phyloP scores from a whole-genome alignment of 2,329 filamentous ascomycete genomes.

The Thielaviopsis populi region DNA sequence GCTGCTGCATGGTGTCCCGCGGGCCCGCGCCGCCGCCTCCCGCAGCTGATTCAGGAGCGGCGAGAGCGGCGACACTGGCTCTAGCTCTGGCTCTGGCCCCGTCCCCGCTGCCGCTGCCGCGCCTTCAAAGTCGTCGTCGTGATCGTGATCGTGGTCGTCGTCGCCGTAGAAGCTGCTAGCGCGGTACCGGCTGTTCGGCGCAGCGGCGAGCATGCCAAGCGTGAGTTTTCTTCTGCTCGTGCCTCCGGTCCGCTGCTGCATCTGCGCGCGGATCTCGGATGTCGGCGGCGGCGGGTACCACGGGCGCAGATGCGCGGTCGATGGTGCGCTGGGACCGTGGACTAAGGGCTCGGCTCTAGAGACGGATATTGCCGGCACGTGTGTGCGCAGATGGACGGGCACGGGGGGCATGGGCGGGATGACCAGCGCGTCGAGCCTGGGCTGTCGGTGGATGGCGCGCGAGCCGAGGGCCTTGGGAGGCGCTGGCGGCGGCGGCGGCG shows the following conservation, averaged over 20 bases:
- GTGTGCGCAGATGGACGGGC: constrained; percentile 9
- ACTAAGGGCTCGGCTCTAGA: background rate
- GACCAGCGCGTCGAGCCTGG: background rate
- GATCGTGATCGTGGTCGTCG: background rate
- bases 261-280: constrained; percentile 1
- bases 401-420: constrained; percentile 14
- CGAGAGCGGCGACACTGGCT: constrained; percentile 21
- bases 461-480: constrained; percentile 7
- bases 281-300: constrained; percentile 19
- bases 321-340: background rate
- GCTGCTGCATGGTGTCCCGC: background rate
- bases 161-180: constrained; percentile 12
- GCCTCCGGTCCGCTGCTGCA: background rate
- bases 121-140: constrained; percentile 3
- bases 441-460: constrained; percentile 4
- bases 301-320: background rate
- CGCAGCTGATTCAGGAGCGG: constrained; percentile 17
- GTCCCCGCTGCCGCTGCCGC: background rate
- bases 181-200: constrained; percentile 3
- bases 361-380: background rate
- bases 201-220: constrained; percentile 13
- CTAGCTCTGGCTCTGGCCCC: too few species aligned
- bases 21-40: constrained; percentile 9
- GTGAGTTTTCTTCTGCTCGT: constrained; percentile 9
- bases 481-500: background rate